Conservation (phyloP, 768 basidiomycete species). For the Phylloporus rhodoxanthus region DNA sequence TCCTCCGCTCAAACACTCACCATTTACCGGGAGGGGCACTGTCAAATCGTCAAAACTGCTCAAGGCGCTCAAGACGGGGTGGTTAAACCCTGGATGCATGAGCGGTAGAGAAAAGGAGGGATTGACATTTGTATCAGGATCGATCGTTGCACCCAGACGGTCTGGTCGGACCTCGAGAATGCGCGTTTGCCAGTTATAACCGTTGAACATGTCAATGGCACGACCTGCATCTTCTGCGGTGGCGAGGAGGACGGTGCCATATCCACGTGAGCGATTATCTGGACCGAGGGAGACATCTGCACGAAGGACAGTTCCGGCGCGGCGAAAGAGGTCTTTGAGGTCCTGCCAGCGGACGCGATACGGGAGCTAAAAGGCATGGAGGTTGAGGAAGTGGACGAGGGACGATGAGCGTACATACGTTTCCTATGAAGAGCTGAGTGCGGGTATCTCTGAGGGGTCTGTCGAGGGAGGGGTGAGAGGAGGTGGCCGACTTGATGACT, state of each 20-base stretch:
- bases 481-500: slow-evolving; percentile 86
- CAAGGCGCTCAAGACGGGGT: slow-evolving; percentile 10
- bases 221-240: slow-evolving; percentile 91
- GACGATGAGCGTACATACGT: slow-evolving; percentile 48
- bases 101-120: slow-evolving; percentile 16
- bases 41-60: slow-evolving; percentile 18
- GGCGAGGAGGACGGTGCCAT: slow-evolving; percentile 91
- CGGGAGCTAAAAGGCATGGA: slow-evolving; percentile 60
- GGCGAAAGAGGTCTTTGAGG: slow-evolving; percentile 94
- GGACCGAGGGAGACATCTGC: slow-evolving; percentile 76
- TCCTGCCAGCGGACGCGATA: slow-evolving; percentile 99
- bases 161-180: slow-evolving; percentile 89
- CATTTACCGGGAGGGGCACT: slow-evolving; percentile 7
- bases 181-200: slow-evolving; percentile 94
- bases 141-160: slow-evolving; percentile 43
- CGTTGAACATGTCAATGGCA: slow-evolving; percentile 95
- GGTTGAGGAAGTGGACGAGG: background rate
- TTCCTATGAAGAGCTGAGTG: slow-evolving; percentile 94
- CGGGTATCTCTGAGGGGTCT: slow-evolving; percentile 72
- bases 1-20: slow-evolving; percentile 27
- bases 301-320: slow-evolving; percentile 83
- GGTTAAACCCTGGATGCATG: slow-evolving; percentile 15
- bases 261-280: slow-evolving; percentile 87
- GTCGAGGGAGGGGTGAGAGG: slow-evolving; percentile 50
- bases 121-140: slow-evolving; percentile 18